phyloP scores from a whole-genome alignment of 2,329 filamentous ascomycete genomes.

The Escovopsis sp. region DNA sequence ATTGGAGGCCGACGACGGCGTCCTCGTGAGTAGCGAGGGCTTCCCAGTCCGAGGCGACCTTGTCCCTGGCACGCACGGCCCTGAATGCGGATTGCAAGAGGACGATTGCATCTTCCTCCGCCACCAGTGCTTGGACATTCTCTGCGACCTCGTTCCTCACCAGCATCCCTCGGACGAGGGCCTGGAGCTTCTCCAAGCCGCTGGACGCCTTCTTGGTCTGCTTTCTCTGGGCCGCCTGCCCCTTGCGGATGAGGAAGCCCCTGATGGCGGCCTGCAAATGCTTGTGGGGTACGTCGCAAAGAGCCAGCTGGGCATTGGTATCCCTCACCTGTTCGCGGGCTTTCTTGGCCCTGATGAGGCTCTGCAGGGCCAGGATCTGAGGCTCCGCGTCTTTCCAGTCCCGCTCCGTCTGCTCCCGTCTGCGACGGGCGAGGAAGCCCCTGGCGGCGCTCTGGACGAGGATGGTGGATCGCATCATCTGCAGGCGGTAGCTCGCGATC shows the following conservation, averaged over 20 bases:
- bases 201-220: constrained; percentile 37
- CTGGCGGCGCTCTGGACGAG: constrained; percentile 65
- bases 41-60: constrained; percentile 38
- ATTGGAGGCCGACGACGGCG: constrained; percentile 44
- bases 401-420: constrained; percentile 44
- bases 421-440: constrained; percentile 56
- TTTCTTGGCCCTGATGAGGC: constrained; percentile 56
- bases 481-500: constrained; percentile 63
- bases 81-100: constrained; percentile 51
- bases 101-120: constrained; percentile 33
- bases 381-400: constrained; percentile 56
- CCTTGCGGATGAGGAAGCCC: constrained; percentile 49
- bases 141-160: constrained; percentile 40
- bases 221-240: constrained; percentile 37
- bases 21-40: constrained; percentile 34
- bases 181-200: constrained; percentile 45
- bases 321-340: constrained; percentile 42
- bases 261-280: constrained; percentile 51
- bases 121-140: constrained; percentile 36
- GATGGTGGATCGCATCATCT: constrained; percentile 69
- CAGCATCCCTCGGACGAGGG: constrained; percentile 51
- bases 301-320: constrained; percentile 41
- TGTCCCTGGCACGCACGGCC: constrained; percentile 42
- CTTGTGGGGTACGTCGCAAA: constrained; percentile 46
- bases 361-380: constrained; percentile 68